Evolutionary conservation across 2,329 filamentous ascomycete species (phyloP), one percentile per base, ranked within the genome.

Genomic region (Arthrinium phaeospermum): DNA sequence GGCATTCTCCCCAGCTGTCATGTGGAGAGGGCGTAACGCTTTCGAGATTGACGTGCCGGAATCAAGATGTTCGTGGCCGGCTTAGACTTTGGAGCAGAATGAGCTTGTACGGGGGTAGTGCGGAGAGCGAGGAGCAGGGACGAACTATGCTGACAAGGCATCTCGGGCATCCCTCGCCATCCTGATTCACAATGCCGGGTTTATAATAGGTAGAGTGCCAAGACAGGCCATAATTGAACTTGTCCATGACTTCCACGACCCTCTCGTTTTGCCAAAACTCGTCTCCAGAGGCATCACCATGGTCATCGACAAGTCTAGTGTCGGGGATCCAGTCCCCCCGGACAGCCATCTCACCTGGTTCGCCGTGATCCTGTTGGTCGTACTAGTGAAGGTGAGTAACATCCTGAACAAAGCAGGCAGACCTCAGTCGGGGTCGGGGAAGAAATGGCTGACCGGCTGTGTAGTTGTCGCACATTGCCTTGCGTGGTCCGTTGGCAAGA

Each of bases 401-500:
- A 14, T n/a, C 34, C n/a, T 41, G 10, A 41, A n/a, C 6, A 2
- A 51, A 14, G 7, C 8, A 19, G 3, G 30, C 53, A 37, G 30
- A 6, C 2, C 7, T 7, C 3, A 4, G 1, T 8, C 6, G 8
- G 19, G 1, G 8, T 41, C 13, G 22, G 4, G 6, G 16, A 4
- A 14, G 4, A 10, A 41, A 41, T 10, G 30, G 8, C 53, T 61
- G 22, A 61, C 8, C 3, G 30, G 3, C 22, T n/a, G 7, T 41
- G 19, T 34, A 64, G 57, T 3, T 41, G 22, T 64, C 34, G 10
- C 12, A 22, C 30, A 41, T 24, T 41, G 57, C 57, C 30, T 64
- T 37, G 19, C 30, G 34, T 22, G 34, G 34, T 34, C 22, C 57
- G n/a, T 41, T 70, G 30, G 68, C 71, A 4, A 71, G 68, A 37